Base-by-base conservation (phyloP, 257 asterid species). In the Gentiana straminea region DNA sequence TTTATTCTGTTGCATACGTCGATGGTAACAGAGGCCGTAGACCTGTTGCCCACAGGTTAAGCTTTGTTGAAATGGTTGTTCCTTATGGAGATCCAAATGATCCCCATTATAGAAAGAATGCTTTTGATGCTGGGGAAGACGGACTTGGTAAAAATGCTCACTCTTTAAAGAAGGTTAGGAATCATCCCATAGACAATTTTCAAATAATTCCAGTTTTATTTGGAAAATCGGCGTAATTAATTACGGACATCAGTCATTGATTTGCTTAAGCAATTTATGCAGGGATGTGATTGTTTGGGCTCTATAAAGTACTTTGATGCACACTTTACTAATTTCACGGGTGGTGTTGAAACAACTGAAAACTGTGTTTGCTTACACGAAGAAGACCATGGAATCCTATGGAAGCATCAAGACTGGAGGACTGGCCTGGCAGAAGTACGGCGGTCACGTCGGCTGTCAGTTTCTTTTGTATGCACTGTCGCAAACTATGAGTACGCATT, bases 321-420 rank as follows among this genome's bases (percentile, higher is more conserved):
- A 37, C 77, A 88, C 72, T 88, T 87, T 61, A 80, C 87, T 12
- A 92, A 87, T 74, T 92, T 81, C 64, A 87, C 95, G 4, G 98
- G 98, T 63, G 98, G 98, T 41, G 94, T 92, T 13, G 98, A 92
- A 64, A 85, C 98, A 39, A 83, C 69, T 59, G 93, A 92, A 72
- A 92, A 92, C 71, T 92, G 94, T 70, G 98, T 92, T 44, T 92
- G 98, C 71, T 73, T 92, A 83, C 97, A 92, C 57, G 98, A 92
- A 65, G 98, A 92, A 72, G 98, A 92, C 73, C 75, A 84, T 54
- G 98, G 98, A 68, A 81, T 92, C 63, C 77, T 92, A 48, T 92
- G 98, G 98, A 92, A 92, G 80, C 98, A 92, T 80, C 97, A 92
- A 61, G 98, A 92, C 53, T 92, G 98, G 98, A 85, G 98, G 74